phyloP scores from a whole-genome alignment of 306 rosid species.

The Boehmeria nivea region DNA sequence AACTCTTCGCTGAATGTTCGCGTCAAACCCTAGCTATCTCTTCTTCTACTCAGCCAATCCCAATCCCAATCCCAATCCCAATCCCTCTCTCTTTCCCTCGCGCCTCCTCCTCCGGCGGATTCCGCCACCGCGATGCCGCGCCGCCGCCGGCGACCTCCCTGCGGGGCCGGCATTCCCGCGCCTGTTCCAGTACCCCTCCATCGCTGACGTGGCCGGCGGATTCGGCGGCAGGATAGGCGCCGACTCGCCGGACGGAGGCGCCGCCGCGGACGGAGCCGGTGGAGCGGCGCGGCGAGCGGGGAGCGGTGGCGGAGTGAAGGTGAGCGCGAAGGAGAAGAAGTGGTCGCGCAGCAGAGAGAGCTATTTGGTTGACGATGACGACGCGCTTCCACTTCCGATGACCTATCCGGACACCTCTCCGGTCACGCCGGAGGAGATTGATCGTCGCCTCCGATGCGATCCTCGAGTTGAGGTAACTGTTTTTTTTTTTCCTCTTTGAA shows the following conservation, averaged over 20 bases:
- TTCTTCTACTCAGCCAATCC: constrained; percentile 24
- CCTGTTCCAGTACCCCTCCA: constrained; percentile 36
- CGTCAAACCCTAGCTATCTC: constrained; percentile 39
- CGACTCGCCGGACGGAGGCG: constrained; percentile 34
- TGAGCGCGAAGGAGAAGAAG: constrained; percentile 64
- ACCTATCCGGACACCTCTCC: constrained; percentile 71
- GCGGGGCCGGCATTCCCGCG: constrained; percentile 37
- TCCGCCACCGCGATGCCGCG: constrained; percentile 38
- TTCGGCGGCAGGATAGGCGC: constrained; percentile 44
- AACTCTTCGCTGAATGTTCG: constrained; percentile 51
- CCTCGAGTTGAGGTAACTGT: constrained; percentile 55
- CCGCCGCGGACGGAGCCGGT: constrained; percentile 14
- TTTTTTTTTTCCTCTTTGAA: not conserved
- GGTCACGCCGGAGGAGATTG: constrained; percentile 61
- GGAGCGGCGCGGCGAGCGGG: constrained; percentile 32
- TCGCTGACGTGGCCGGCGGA: constrained; percentile 31
- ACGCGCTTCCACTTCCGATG: constrained; percentile 90
- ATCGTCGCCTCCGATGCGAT: constrained; percentile 68
- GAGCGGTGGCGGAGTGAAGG: constrained; percentile 39
- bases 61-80: constrained; percentile 4
- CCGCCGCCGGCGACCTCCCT: constrained; percentile 44
- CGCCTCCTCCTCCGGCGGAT: not conserved
- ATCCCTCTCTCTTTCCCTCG: not conserved
- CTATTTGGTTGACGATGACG: constrained; percentile 55
- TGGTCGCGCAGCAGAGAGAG: constrained; percentile 75